A percentile compares a stretch with the other conserved stretches of the same genome.
These are phyloP conservation scores for Clonostachys rosea DNA, from an alignment of 2,329 filamentous ascomycete species.

Conservation along the genomic window DNA sequence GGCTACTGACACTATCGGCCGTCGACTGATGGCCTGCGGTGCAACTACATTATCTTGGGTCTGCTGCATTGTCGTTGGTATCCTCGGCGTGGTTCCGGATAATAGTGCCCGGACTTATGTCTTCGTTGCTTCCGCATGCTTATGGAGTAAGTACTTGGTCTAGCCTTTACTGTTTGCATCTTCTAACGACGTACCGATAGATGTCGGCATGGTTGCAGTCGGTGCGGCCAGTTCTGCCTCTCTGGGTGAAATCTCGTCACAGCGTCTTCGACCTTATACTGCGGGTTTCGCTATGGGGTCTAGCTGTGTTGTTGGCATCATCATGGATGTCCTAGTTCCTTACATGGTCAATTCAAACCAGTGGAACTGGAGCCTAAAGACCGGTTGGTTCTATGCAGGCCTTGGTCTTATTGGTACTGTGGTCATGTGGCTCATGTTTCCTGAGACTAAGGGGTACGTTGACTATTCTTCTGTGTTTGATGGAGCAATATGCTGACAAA, in stretches of 20 bases:
- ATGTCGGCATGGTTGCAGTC: conserved; percentile 15
- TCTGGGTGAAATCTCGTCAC: conserved; percentile 20
- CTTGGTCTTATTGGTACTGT: too few species aligned
- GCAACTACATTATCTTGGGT: conserved; percentile 8
- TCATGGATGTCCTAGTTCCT: background rate
- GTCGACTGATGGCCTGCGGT: conserved; percentile 8
- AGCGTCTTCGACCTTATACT: conserved; percentile 14
- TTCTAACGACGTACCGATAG: conserved; percentile 1
- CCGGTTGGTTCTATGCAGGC: too few species aligned
- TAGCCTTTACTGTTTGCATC: background rate
- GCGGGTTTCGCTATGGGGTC: conserved; percentile 11
- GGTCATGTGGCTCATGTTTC: background rate
- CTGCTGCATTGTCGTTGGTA: conserved; percentile 8
- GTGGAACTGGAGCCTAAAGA: too few species aligned
- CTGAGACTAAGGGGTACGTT: conserved; percentile 1
- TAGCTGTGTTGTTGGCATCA: conserved; percentile 9
- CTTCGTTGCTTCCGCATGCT: conserved; percentile 12
- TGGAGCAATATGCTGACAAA: too few species aligned
- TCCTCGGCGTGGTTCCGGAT: conserved; percentile 9
- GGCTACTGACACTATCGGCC: conserved; percentile 8
- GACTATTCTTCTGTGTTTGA: too few species aligned
- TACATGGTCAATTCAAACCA: too few species aligned
- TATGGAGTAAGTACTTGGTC: conserved; percentile 11
- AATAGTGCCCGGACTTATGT: conserved; percentile 6
- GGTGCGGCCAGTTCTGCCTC: conserved; percentile 18